Evolutionary conservation across 495 filamentous ascomycete species (phyloP).

Genomic region (Trichoderma reesei): DNA sequence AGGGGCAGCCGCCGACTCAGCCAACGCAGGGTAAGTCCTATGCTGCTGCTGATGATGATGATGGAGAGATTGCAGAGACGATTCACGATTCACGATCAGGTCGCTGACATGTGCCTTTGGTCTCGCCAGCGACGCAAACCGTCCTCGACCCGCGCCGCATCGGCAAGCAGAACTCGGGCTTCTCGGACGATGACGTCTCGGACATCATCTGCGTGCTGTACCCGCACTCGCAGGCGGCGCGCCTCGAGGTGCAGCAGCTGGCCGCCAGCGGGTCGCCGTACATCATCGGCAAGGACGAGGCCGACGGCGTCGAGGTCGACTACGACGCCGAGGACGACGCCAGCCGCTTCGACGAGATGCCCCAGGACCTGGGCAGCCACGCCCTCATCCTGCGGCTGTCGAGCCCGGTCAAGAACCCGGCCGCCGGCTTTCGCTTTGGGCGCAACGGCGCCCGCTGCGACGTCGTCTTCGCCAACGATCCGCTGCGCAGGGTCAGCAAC

Average conservation of each 20-base stretch:
- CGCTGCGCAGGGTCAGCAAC: slow-evolving; percentile 64
- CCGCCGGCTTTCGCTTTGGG: slow-evolving; percentile 73
- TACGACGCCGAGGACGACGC: slow-evolving; percentile 30
- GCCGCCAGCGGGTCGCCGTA: slow-evolving; percentile 32
- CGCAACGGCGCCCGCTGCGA: slow-evolving; percentile 64
- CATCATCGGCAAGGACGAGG: slow-evolving; percentile 27
- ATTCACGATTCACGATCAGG: neutral
- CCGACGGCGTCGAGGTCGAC: slow-evolving; percentile 41
- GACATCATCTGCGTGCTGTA: slow-evolving; percentile 87
- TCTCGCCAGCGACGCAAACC: slow-evolving; percentile 58
- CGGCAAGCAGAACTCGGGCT: slow-evolving; percentile 65
- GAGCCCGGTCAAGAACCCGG: slow-evolving; percentile 52
- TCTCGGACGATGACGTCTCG: slow-evolving; percentile 67
- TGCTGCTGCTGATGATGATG: neutral
- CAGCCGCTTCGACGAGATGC: slow-evolving; percentile 29
- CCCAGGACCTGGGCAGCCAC: slow-evolving; percentile 40
- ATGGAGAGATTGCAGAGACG: neutral
- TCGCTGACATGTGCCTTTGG: slow-evolving; percentile 6
- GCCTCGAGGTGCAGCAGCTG: slow-evolving; percentile 51
- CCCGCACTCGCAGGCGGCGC: slow-evolving; percentile 63
- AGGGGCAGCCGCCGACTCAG: neutral
- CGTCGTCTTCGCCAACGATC: slow-evolving; percentile 52
- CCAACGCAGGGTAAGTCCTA: slow-evolving; percentile 8
- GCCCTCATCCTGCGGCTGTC: slow-evolving; percentile 79
- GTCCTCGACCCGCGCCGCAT: slow-evolving; percentile 68